Evolutionary conservation across 2,329 filamentous ascomycete genomes (phyloP).

Genomic region (Apiospora kogelbergensis): DNA sequence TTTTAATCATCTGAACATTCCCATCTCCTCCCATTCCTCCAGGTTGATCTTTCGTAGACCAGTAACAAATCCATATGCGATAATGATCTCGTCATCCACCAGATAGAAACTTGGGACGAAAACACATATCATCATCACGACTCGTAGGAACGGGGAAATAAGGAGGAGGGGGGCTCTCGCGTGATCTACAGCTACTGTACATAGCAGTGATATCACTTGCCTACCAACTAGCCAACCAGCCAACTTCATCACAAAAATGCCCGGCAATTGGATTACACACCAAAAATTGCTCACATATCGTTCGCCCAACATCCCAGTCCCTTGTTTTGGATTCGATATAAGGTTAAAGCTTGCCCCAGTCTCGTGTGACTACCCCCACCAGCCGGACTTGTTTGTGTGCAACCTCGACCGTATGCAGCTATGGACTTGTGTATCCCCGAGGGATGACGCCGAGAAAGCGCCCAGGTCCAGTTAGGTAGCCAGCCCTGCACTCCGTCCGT

Average conservation of each 20-base stretch:
- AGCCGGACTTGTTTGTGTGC: background rate
- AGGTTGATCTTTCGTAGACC: background rate
- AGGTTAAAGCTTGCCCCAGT: constrained; percentile 5
- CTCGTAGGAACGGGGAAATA: background rate
- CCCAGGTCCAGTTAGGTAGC: background rate
- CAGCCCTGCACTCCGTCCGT: background rate
- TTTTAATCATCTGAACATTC: background rate
- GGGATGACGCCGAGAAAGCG: background rate
- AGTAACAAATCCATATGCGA: background rate
- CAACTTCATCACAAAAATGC: background rate
- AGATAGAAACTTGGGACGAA: background rate
- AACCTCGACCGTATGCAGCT: background rate
- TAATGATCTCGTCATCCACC: background rate
- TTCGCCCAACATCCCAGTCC: background rate
- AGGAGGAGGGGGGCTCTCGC: background rate
- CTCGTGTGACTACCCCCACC: constrained; percentile 1
- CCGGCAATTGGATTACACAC: background rate
- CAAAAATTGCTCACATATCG: background rate
- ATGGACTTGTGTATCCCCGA: background rate
- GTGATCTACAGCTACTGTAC: background rate
- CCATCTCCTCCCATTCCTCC: background rate
- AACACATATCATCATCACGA: background rate
- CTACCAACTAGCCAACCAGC: no score
- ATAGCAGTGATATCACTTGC: no score
- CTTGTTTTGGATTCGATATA: background rate